Evolutionary conservation across 148 eudicot genomes (phyloP).

Genomic region (Nepenthes gracilis): DNA sequence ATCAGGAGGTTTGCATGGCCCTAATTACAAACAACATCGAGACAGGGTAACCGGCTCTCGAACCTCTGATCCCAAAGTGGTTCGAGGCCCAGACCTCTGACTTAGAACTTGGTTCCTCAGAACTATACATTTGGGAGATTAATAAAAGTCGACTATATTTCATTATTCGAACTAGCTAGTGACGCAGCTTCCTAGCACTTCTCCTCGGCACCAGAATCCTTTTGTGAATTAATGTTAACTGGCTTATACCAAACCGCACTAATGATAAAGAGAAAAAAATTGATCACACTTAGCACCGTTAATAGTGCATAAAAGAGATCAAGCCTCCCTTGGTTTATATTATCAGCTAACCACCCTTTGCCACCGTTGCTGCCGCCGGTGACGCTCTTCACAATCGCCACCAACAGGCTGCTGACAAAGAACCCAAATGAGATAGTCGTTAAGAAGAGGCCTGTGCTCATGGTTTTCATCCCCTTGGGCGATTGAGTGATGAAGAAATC

Average conservation of each 20-base stretch:
- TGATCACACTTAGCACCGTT: conserved; percentile 33
- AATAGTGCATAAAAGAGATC: conserved; percentile 55
- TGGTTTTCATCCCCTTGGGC: conserved; percentile 76
- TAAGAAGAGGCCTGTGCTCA: conserved; percentile 79
- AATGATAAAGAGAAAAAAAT: conserved; percentile 36
- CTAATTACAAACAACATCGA: too few species aligned
- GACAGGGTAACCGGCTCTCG: too few species aligned
- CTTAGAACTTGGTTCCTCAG: too few species aligned
- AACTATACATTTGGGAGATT: too few species aligned
- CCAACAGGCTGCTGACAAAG: conserved; percentile 67
- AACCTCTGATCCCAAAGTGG: too few species aligned
- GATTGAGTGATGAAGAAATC: conserved; percentile 79
- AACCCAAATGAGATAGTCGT: conserved; percentile 62
- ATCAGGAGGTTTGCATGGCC: too few species aligned
- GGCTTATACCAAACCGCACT: conserved; percentile 62
- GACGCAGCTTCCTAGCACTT: conserved; percentile 9
- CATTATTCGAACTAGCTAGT: background rate
- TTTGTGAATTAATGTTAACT: conserved; percentile 6
- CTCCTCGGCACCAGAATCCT: conserved; percentile 11
- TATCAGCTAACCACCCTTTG: conserved; percentile 54
- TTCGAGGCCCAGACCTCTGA: too few species aligned
- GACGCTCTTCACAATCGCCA: conserved; percentile 35
- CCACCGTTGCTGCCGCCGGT: conserved; percentile 18
- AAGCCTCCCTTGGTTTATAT: conserved; percentile 58
- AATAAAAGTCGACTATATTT: too few species aligned